Percentiles rank a stretch among this genome's conserved stretches.
These are phyloP conservation scores for Chaetomium cochliodes DNA, from an alignment of 495 filamentous ascomycete species.

Conservation along the genomic window DNA sequence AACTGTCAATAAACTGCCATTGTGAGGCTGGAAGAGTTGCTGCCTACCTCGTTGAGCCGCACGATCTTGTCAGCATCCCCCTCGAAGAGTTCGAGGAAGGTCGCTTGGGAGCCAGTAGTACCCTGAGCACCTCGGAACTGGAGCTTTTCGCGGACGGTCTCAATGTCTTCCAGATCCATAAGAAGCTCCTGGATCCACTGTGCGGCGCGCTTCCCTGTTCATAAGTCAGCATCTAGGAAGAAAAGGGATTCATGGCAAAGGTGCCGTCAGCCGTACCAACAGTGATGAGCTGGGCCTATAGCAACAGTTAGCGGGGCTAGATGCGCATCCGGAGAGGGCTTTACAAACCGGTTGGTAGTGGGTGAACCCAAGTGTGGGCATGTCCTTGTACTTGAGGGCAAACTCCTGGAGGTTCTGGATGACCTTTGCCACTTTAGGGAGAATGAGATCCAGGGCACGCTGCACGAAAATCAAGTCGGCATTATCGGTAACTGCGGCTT, in stretches of 20 bases:
- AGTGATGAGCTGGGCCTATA: slow-evolving; percentile 57
- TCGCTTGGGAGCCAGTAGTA: slow-evolving; percentile 56
- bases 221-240: not conserved
- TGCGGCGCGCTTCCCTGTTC: slow-evolving; percentile 56
- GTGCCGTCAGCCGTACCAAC: slow-evolving; percentile 48
- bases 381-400: slow-evolving; percentile 69
- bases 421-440: slow-evolving; percentile 82
- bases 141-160: slow-evolving; percentile 68
- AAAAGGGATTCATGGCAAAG: not conserved
- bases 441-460: slow-evolving; percentile 69
- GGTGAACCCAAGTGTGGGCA: slow-evolving; percentile 72
- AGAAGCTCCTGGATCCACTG: slow-evolving; percentile 89
- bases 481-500: slow-evolving; percentile 66
- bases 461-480: slow-evolving; percentile 82
- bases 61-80: slow-evolving; percentile 78
- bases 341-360: slow-evolving; percentile 61
- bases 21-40: too few species aligned
- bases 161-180: slow-evolving; percentile 81
- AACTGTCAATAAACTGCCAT: not conserved
- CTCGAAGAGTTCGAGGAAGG: slow-evolving; percentile 73
- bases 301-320: not conserved
- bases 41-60: slow-evolving; percentile 63
- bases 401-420: slow-evolving; percentile 78
- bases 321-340: not conserved
- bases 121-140: slow-evolving; percentile 63